phyloP scores from a whole-genome alignment of 1,284 basidiomycete species.

The Tilletia caries region DNA sequence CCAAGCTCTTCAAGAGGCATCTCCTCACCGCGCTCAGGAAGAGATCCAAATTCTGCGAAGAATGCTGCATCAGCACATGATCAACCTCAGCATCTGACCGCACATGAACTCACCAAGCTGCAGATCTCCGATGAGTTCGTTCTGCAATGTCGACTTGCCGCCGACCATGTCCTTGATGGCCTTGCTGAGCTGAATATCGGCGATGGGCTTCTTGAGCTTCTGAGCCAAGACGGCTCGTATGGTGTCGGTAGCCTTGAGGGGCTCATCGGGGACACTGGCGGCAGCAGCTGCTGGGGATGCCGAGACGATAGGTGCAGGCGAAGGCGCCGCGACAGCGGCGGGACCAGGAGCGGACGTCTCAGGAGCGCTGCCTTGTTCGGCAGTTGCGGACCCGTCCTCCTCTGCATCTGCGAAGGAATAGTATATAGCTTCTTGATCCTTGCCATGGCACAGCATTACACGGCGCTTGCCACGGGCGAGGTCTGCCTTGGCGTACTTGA shows the following conservation, averaged over 20 bases:
- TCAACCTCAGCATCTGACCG: conserved; percentile 40
- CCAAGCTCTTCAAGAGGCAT: conserved; percentile 85
- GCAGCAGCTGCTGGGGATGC: conserved; percentile 59
- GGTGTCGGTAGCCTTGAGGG: conserved; percentile 86
- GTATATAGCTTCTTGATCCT: conserved; percentile 94
- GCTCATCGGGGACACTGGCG: conserved; percentile 77
- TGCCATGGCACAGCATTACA: conserved; percentile 84
- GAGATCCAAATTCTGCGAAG: conserved; percentile 52
- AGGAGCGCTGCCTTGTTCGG: conserved; percentile 54
- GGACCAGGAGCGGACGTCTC: conserved; percentile 55
- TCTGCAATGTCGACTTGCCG: conserved; percentile 95
- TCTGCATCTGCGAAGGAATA: conserved; percentile 92
- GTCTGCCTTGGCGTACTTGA: conserved; percentile 89
- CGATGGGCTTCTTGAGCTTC: conserved; percentile 91
- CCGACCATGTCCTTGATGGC: conserved; percentile 97
- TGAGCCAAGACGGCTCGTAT: conserved; percentile 87
- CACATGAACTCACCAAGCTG: conserved; percentile 69
- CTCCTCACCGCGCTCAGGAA: conserved; percentile 94
- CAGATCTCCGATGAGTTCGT: conserved; percentile 87
- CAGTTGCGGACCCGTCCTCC: conserved; percentile 55
- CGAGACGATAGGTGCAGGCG: conserved; percentile 58
- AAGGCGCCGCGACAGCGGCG: conserved; percentile 58
- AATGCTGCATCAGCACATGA: conserved; percentile 33
- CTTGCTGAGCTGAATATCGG: conserved; percentile 86
- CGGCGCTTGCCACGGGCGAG: conserved; percentile 77